Conservation (phyloP, 1,284 basidiomycete species). For the Vanrija humicola region DNA sequence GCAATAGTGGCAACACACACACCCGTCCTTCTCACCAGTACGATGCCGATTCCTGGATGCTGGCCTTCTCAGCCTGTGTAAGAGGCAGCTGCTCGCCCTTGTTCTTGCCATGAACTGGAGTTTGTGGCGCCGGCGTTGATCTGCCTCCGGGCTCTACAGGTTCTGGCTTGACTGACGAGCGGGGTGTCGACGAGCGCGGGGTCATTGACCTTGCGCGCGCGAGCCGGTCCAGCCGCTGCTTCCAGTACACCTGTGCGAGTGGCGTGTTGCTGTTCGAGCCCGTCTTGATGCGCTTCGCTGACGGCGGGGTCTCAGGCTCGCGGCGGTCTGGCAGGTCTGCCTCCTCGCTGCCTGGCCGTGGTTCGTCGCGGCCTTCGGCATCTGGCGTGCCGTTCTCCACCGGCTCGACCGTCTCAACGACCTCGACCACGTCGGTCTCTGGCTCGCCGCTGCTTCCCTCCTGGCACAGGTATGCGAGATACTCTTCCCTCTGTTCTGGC, state of each 20-base stretch:
- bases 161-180: conserved; percentile 6
- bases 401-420: background rate
- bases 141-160: background rate
- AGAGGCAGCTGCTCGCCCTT: conserved; percentile 12
- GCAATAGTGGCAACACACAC: background rate
- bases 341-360: background rate
- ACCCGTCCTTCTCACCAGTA: conserved; percentile 12
- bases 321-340: background rate
- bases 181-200: conserved; percentile 1
- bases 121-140: conserved; percentile 1
- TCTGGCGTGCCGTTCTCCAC: background rate
- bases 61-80: conserved; percentile 1
- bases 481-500: conserved; percentile 26
- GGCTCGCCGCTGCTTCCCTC: background rate
- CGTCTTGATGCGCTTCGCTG: conserved; percentile 2
- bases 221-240: conserved; percentile 9
- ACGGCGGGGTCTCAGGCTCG: background rate
- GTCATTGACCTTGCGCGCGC: background rate
- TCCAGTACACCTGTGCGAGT: conserved; percentile 13
- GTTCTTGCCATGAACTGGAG: conserved; percentile 14
- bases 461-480: conserved; percentile 11
- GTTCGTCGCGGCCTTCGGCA: background rate
- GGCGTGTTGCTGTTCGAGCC: conserved; percentile 5
- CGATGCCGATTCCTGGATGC: conserved; percentile 9
- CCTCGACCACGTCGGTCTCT: background rate